Evolutionary conservation across 2,329 filamentous ascomycete genomes (phyloP), one percentile per base, ranked within the genome.

Genomic region (Sporothrix pallida): DNA sequence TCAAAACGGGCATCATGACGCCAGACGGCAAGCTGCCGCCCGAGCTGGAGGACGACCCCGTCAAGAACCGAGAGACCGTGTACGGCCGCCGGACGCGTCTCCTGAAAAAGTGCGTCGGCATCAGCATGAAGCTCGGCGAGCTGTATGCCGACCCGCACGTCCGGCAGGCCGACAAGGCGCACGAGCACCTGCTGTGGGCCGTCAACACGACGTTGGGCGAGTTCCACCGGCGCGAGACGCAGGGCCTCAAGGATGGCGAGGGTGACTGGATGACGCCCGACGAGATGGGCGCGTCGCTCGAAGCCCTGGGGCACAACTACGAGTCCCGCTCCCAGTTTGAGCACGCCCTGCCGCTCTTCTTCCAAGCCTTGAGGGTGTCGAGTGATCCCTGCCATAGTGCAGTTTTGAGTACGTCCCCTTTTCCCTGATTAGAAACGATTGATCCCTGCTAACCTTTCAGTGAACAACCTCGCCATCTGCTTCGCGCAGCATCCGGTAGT

Each of bases 91-190:
- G 92, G 54, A 91, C 89, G 56, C 89, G 90, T 69, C 83, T 97
- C 5, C 83, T 97, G 72, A 90, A 88, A 75, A 95, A 92, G 80
- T 87, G 90, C 2, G 88, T 97, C 52, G 90, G 89, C 23, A 90
- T 95, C 52, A 90, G 90, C 77, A 89, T 96, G 72, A 97, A 97
- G 83, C 86, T 98, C 7, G 95, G 92, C 46, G 91, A 95, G 78
- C 84, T 98, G 9, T 97, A 97, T 81, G 87, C 91, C 4, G 90
- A 91, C 74, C 89, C 93, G 72, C 91, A 94, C 79, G 88, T 97
- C 13, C 87, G 92, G 70, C 87, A 97, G 72, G 85, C 88, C 1
- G 90, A 94, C 50, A 87, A 89, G 73, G 93, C 94, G 0, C 93
- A 97, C 78, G 90, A 92, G 78, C 85, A 88, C 20, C 86, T 98